Evolutionary conservation across 208 protist genomes (phyloP), one percentile per base, ranked within the genome.

Genomic region (Angomonas desouzai): DNA sequence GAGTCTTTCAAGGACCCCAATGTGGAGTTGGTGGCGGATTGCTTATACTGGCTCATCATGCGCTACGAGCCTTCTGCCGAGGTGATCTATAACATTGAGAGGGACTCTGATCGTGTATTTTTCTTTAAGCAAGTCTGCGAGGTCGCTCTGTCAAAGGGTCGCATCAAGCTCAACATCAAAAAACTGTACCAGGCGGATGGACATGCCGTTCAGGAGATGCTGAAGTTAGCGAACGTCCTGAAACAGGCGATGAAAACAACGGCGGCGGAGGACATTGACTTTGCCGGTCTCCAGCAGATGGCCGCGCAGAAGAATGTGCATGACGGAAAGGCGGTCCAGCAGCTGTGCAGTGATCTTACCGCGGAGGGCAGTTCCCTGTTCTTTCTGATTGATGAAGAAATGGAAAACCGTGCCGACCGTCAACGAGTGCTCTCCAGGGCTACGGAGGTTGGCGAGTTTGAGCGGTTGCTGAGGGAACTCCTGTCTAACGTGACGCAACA

Each of bases 1-100:
- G 96, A 98, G 57, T 98, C 95, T 16, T 98, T 98, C 74, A 83
- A 94, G n/a, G 87, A 71, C 16, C 97, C 97, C 18, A 98, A 98
- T 63, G 97, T 98, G 20, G 91, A 97, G 77, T 72, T 98, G 2
- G 94, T 98, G 1, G 92, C 92, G 0, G 91, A 98, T 61, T 90
- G 92, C 25, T 70, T 97, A 6, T 91, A 84, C 70, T 98, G 94
- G 93, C 89, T 98, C 27, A 92, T 97, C 36, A 88, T 87, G 62
- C 85, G 89, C 64, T 96, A 97, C 66, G 93, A 98, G 36, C 93
- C 93, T 23, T 93, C 88, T 4, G 81, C 87, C 0, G 89, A 97
- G 67, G 91, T 98, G 48, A 77, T 66, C 0, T 93, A 96, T 51
- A 82, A 91, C 63, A 97, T 97, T 63, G 82, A 89, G 63, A 92